These are phyloP conservation scores for Microbotryum silenes-acaulis DNA, from an alignment of 1,284 basidiomycete species.

Conservation along the genomic window DNA sequence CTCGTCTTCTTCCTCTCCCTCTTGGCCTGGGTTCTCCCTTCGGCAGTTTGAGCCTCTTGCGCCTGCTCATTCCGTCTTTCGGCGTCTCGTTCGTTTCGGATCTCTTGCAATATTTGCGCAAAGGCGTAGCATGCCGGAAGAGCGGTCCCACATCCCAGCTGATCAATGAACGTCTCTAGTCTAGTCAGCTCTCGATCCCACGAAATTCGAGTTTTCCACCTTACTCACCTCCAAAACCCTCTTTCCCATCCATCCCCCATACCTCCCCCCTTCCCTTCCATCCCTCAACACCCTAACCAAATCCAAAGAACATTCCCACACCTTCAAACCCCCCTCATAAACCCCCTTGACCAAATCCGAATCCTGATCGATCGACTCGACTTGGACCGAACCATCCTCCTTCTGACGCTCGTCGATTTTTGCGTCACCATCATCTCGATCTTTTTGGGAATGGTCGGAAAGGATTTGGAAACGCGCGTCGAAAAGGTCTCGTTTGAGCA, in stretches of 20 bases:
- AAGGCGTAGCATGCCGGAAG: slow-evolving; percentile 72
- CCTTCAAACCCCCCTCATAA: slow-evolving; percentile 94
- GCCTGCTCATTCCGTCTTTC: slow-evolving; percentile 2
- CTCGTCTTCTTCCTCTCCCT: slow-evolving; percentile 43
- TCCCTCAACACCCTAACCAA: slow-evolving; percentile 48
- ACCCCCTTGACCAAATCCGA: slow-evolving; percentile 86
- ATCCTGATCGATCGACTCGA: slow-evolving; percentile 62
- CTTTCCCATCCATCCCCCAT: slow-evolving; percentile 42
- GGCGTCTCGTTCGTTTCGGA: neutral
- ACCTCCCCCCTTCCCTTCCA: slow-evolving; percentile 1
- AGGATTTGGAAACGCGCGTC: slow-evolving; percentile 90
- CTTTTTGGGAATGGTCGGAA: slow-evolving; percentile 42
- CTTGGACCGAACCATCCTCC: slow-evolving; percentile 29
- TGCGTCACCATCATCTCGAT: slow-evolving; percentile 35
- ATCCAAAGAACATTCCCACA: slow-evolving; percentile 94
- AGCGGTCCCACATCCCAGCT: slow-evolving; percentile 91
- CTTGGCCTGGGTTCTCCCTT: slow-evolving; percentile 1
- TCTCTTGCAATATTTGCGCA: slow-evolving; percentile 31
- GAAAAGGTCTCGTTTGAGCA: slow-evolving; percentile 77
- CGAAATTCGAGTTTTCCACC: neutral
- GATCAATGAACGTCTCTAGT: neutral
- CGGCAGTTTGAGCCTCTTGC: neutral
- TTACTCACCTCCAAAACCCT: slow-evolving; percentile 56
- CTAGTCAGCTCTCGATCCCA: slow-evolving; percentile 3
- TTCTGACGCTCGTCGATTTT: slow-evolving; percentile 22